Evolutionary conservation across 768 basidiomycete species (phyloP).

Genomic region (Amanita fuliginea): DNA sequence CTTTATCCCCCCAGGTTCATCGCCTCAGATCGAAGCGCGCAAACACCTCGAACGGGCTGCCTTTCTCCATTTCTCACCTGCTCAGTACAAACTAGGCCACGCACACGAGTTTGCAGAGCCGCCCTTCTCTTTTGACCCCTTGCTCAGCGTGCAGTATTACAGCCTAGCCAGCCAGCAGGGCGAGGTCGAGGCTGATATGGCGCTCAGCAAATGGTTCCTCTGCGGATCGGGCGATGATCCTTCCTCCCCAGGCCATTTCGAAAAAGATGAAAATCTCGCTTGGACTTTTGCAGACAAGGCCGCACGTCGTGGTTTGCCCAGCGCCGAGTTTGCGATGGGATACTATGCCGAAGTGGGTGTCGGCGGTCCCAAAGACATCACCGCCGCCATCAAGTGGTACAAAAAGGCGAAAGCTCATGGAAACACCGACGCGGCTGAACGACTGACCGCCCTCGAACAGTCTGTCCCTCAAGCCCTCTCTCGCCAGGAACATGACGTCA

Average conservation of each 20-base stretch:
- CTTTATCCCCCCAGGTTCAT: slow-evolving; percentile 39
- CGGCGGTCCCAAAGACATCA: slow-evolving; percentile 54
- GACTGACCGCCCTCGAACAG: slow-evolving; percentile 57
- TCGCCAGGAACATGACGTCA: slow-evolving; percentile 66
- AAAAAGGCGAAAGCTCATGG: slow-evolving; percentile 66
- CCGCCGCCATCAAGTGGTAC: slow-evolving; percentile 73
- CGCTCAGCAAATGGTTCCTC: slow-evolving; percentile 93
- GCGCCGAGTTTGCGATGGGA: slow-evolving; percentile 91
- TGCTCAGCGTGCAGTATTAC: slow-evolving; percentile 89
- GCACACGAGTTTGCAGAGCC: slow-evolving; percentile 86
- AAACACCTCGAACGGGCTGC: slow-evolving; percentile 78
- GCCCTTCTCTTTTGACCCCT: slow-evolving; percentile 79
- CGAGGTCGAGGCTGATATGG: slow-evolving; percentile 94
- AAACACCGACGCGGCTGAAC: slow-evolving; percentile 70
- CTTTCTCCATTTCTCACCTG: slow-evolving; percentile 72
- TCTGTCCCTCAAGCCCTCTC: slow-evolving; percentile 57
- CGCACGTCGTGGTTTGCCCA: slow-evolving; percentile 58
- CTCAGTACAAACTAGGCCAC: slow-evolving; percentile 89
- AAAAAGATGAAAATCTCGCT: slow-evolving; percentile 81
- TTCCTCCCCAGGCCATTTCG: slow-evolving; percentile 44
- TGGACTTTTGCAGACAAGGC: slow-evolving; percentile 88
- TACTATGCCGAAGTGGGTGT: slow-evolving; percentile 94
- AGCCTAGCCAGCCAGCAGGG: slow-evolving; percentile 72
- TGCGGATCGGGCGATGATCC: slow-evolving; percentile 50
- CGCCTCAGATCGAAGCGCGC: slow-evolving; percentile 50